Evolutionary conservation across 1,139 yeast genomes (phyloP).

Genomic region (Pichia sp.): DNA sequence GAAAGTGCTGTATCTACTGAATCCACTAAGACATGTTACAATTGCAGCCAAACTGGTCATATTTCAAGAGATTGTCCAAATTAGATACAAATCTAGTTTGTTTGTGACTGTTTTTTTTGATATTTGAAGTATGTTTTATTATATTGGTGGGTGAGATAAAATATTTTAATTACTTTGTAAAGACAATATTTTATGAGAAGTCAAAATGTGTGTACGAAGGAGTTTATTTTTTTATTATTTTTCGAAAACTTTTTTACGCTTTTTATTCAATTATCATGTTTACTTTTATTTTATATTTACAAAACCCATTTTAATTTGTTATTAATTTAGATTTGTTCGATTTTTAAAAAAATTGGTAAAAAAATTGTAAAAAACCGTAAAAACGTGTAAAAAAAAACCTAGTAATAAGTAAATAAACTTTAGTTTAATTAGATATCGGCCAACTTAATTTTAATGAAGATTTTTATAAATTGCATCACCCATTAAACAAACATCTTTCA

Average conservation of each 20-base stretch:
- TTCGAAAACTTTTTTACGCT: constrained; percentile 6
- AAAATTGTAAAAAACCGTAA: background rate
- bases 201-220: constrained; percentile 7
- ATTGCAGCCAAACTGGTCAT: constrained; percentile 74
- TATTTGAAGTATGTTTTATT: background rate
- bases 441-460: constrained; percentile 4
- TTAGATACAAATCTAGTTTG: background rate
- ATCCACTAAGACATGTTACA: constrained; percentile 59
- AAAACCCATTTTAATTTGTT: constrained; percentile 4
- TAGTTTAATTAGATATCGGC: too few species aligned
- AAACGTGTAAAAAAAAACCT: too few species aligned
- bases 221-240: background rate
- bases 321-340: background rate
- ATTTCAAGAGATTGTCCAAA: constrained; percentile 50
- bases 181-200: background rate
- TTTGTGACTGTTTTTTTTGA: background rate
- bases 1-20: constrained; percentile 34
- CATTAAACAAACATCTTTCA: constrained; percentile 54
- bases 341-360: background rate
- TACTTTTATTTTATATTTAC: background rate
- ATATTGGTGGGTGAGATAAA: background rate
- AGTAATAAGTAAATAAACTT: too few species aligned
- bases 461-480: constrained; percentile 71
- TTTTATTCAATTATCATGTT: constrained; percentile 10
- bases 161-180: background rate